These are phyloP conservation scores for Mallotus repandus DNA, from an alignment of 441 rosid species.

Conservation along the genomic window DNA sequence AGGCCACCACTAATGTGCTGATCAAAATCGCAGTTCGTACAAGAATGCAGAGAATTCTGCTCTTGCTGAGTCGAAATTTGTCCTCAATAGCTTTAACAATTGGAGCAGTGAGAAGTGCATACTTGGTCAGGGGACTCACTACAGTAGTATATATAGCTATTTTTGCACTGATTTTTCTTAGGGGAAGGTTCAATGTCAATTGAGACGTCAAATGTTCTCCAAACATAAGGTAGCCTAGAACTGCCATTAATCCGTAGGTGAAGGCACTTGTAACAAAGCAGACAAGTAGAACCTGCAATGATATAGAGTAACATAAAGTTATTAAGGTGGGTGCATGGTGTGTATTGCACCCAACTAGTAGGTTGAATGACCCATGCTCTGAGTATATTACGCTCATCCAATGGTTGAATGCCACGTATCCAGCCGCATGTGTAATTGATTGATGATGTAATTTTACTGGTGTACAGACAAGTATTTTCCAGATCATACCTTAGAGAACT, in stretches of 20 bases:
- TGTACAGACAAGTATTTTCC: background rate
- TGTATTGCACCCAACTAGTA: too few relatives aligned
- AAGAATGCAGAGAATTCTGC: slow-evolving; percentile 35
- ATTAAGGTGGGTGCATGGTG: background rate
- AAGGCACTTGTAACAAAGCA: slow-evolving; percentile 53
- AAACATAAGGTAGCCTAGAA: slow-evolving; percentile 64
- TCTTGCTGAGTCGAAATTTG: slow-evolving; percentile 23
- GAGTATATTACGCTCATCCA: too few relatives aligned
- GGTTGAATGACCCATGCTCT: too few relatives aligned
- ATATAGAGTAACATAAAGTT: background rate
- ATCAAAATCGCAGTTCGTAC: slow-evolving; percentile 43
- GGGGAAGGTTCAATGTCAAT: slow-evolving; percentile 66
- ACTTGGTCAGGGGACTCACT: slow-evolving; percentile 62
- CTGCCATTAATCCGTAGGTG: slow-evolving; percentile 58
- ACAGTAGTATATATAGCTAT: slow-evolving; percentile 63
- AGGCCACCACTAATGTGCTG: slow-evolving; percentile 55
- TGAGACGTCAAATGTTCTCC: slow-evolving; percentile 60
- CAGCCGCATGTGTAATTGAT: too few relatives aligned
- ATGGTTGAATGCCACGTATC: too few relatives aligned
- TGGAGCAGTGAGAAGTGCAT: slow-evolving; percentile 55
- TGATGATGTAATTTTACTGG: too few relatives aligned
- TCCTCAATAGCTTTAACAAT: slow-evolving; percentile 51
- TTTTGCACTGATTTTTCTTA: slow-evolving; percentile 42
- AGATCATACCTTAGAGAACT: slow-evolving; percentile 55
- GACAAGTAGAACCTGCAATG: slow-evolving; percentile 47